Percentiles rank a stretch among this genome's conserved stretches.
Evolutionary conservation across 164 flowering plant species (phyloP).

Genomic region (Malania oleifera): DNA sequence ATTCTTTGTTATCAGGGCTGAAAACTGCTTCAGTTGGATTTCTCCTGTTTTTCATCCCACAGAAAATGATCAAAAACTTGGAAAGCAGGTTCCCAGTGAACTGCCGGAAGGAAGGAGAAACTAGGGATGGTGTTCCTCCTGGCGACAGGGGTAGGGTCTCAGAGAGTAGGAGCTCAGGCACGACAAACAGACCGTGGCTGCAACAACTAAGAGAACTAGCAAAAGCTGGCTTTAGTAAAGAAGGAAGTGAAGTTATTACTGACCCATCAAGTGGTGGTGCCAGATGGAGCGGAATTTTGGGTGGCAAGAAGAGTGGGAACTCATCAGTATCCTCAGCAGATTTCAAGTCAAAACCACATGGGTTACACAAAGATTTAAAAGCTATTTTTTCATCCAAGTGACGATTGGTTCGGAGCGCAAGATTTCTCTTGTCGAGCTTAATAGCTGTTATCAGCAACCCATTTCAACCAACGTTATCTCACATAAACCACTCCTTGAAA

Average conservation of each 20-base stretch:
- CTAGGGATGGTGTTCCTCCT: conserved; percentile 20
- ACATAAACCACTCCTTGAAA: too few relatives aligned
- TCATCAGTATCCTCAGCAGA: conserved; percentile 55
- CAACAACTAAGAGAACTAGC: conserved; percentile 82
- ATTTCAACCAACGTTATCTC: too few relatives aligned
- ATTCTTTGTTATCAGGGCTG: conserved; percentile 49
- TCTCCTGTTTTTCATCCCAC: conserved; percentile 45
- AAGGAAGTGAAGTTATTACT: conserved; percentile 21
- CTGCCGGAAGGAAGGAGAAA: conserved; percentile 17
- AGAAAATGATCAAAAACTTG: conserved; percentile 29
- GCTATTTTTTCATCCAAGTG: conserved; percentile 70
- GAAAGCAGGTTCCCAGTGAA: conserved; percentile 22
- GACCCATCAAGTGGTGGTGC: conserved; percentile 64
- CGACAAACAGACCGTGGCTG: conserved; percentile 63
- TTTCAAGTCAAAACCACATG: conserved; percentile 43
- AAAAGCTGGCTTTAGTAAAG: conserved; percentile 71
- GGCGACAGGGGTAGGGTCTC: conserved; percentile 35
- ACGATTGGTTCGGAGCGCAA: conserved; percentile 2
- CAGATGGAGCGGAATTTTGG: conserved; percentile 54
- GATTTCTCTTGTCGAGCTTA: too few relatives aligned
- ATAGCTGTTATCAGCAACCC: too few relatives aligned
- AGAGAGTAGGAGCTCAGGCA: conserved; percentile 45
- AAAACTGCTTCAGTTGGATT: conserved; percentile 49
- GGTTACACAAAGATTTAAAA: conserved; percentile 71
- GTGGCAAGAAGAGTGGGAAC: conserved; percentile 58